Base-by-base conservation (phyloP, 257 asterid species). In the Solanum neorickii region DNA sequence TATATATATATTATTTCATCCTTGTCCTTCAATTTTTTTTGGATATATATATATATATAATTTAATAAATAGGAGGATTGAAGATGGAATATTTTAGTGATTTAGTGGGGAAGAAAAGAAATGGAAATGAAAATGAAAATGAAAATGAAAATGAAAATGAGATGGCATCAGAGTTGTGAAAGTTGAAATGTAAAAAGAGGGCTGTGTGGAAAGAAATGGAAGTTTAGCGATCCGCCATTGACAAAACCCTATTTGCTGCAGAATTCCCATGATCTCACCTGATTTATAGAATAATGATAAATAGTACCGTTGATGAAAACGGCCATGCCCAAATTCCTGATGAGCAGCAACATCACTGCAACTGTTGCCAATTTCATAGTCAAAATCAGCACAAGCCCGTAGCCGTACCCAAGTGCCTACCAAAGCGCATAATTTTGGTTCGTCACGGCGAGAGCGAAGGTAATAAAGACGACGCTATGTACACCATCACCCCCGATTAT, bases 361-460 rank as follows among this genome's bases (percentile, higher is more conserved):
- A 35, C 29, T 41, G 18, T 46, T 49, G 82, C 42, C 72, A 69
- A 14, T 60, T 35, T 72, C 88, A 23, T 15, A 80, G 37, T 13
- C 89, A 78, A 23, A 46, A 87, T 4, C 88, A 75, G 9, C 94
- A 9, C 18, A 88, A 87, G 82, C 72, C 46, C 69, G 92, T 94
- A 15, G 62, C 46, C 59, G 93, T 94, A 15, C 99, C 99, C 18
- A 88, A 89, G 87, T 68, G 56, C 74, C 93, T 94, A 15, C 99
- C 99, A 1, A 96, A 96, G 91, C 95, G 99, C 86, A 96, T 96
- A 86, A 94, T 96, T 31, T 94, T 96, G 42, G 93, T 96, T 85
- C 99, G 98, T 37, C 99, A 96, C 90, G 99, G 98, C 87, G 96
- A 96, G 91, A 93, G 98, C 91, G 93, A 94, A 84, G 98, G 98